These are phyloP conservation scores for Pythium phragmiticola DNA, from an alignment of 352 stramenopile genomes.

Conservation along the genomic window DNA sequence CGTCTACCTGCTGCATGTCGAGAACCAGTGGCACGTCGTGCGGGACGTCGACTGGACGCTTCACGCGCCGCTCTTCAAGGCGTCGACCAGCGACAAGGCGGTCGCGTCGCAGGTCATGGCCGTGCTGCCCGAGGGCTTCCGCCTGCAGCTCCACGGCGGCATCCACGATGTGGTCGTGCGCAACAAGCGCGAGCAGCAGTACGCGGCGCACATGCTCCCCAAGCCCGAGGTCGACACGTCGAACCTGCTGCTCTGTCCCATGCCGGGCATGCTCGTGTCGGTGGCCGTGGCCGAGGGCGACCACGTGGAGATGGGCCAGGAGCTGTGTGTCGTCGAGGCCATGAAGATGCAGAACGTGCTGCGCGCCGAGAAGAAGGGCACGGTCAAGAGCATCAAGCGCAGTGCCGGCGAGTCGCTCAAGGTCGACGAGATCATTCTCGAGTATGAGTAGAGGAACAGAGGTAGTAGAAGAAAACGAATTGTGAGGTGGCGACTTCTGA, in stretches of 20 bases:
- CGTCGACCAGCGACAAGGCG: slow-evolving; percentile 29
- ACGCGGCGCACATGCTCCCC: slow-evolving; percentile 88
- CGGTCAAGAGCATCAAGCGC: slow-evolving; percentile 75
- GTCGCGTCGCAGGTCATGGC: slow-evolving; percentile 68
- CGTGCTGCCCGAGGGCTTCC: slow-evolving; percentile 65
- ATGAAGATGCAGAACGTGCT: slow-evolving; percentile 98
- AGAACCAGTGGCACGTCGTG: slow-evolving; percentile 54
- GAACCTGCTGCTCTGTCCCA: slow-evolving; percentile 82
- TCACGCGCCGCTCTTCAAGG: slow-evolving; percentile 59
- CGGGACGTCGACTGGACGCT: slow-evolving; percentile 56
- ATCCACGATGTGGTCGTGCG: slow-evolving; percentile 89
- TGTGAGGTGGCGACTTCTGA: too few relatives aligned
- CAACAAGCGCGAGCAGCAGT: slow-evolving; percentile 84
- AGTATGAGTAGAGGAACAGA: slow-evolving; percentile 73
- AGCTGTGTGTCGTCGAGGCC: slow-evolving; percentile 94
- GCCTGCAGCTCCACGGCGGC: slow-evolving; percentile 83
- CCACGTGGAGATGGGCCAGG: slow-evolving; percentile 80
- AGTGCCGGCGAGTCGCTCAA: slow-evolving; percentile 88
- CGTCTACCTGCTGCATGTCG: slow-evolving; percentile 35
- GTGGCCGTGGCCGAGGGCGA: slow-evolving; percentile 88
- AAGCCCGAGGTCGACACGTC: slow-evolving; percentile 89
- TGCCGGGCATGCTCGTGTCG: slow-evolving; percentile 94
- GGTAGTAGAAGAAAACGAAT: not conserved
- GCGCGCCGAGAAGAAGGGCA: slow-evolving; percentile 64
- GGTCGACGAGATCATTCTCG: slow-evolving; percentile 90